Conservation (phyloP, 768 basidiomycete species). For the Amyloporia xantha region DNA sequence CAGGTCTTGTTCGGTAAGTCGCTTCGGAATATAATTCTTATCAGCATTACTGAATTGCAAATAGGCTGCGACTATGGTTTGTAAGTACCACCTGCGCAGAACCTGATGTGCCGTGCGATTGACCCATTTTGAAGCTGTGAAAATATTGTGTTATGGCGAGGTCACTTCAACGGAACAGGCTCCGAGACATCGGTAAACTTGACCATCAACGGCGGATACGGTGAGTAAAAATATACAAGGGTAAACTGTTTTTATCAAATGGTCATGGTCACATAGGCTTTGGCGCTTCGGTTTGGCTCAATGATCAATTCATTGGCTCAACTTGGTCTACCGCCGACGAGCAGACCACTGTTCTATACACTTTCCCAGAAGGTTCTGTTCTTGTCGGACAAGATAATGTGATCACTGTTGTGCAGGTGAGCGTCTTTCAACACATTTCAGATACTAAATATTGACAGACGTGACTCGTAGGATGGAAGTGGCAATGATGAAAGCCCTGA, state of each 20-base stretch:
- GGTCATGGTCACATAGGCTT: constrained; percentile 47
- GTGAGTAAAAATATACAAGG: constrained; percentile 29
- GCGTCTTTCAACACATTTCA: neutral
- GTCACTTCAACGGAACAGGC: constrained; percentile 65
- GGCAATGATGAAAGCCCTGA: constrained; percentile 55
- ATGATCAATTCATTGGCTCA: constrained; percentile 62
- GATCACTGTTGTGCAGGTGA: constrained; percentile 61
- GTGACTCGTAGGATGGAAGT: constrained; percentile 55
- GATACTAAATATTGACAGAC: too few relatives aligned
- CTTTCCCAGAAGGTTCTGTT: constrained; percentile 53
- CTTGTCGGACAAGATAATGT: constrained; percentile 56
- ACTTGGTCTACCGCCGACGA: constrained; percentile 52
- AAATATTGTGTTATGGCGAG: constrained; percentile 75
- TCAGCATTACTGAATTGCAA: neutral
- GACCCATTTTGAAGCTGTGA: constrained; percentile 53
- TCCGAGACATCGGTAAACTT: constrained; percentile 59
- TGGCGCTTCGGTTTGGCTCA: constrained; percentile 78
- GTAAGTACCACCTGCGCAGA: too few relatives aligned
- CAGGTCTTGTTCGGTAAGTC: constrained; percentile 57
- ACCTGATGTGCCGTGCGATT: too few relatives aligned
- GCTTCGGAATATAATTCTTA: neutral
- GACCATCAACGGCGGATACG: constrained; percentile 77
- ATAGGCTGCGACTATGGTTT: constrained; percentile 75
- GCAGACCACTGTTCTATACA: constrained; percentile 63
- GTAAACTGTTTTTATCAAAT: too few relatives aligned